Evolutionary conservation across 225 moss, liverwort and hornwort species (phyloP), one percentile per base, ranked within the genome.

Genomic region (Neckera pumila): DNA sequence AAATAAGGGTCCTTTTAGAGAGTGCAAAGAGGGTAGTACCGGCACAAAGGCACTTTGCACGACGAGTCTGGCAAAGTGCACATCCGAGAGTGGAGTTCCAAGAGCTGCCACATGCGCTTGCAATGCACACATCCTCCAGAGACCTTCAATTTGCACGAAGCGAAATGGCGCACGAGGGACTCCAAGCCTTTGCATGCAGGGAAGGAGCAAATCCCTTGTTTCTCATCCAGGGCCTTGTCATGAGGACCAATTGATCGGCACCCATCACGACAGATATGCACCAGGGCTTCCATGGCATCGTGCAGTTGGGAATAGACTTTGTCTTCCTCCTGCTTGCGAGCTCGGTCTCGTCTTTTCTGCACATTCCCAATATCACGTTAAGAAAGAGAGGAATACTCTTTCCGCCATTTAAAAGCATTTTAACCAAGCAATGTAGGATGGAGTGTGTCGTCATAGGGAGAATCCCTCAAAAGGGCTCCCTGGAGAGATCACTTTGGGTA

Each of bases 21-120:
- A 31, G 74, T 56, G 78, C 14, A 31, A 71, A 61, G 65, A 67
- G 43, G 47, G n/a, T 78, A 95, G 64, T 90, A 96, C 96, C 92
- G 92, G 91, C 95, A 96, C 31, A 95, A 91, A 14, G 96, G 96
- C 58, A 96, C 96, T 95, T 94, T 96, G 93, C 96, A 96, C 54
- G 89, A 75, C 26, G 86, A 72, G 54, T 85, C 89, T 82, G 82
- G 85, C 47, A 91, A 90, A 70, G 88, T 76, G 91, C 96, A 96
- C 91, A 95, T 94, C 43, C 95, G 94, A 49, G 96, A 96, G 85
- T 96, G 96, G 58, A 96, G 85, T 87, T 96, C 95, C 57, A 96
- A 89, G 34, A 96, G 95, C 86, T 96, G 96, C 95, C 95, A 96
- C 96, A 96, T 96, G 78, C 95, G 94, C 86, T 95, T 96, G 89